Evolutionary conservation across 257 asterid species (phyloP).

Genomic region (Solanum commersonii): DNA sequence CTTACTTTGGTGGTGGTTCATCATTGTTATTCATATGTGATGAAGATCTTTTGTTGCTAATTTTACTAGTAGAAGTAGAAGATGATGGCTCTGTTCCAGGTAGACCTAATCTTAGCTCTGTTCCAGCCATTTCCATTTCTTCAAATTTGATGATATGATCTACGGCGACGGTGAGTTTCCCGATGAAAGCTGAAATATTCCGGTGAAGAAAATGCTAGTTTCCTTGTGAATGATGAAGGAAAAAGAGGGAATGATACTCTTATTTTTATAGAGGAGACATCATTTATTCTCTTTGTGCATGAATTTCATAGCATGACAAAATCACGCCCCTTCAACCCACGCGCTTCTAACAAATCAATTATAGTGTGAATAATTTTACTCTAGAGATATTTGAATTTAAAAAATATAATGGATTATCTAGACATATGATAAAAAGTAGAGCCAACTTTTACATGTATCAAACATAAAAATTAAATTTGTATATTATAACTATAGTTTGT

Average conservation of each 20-base stretch:
- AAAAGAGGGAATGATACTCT: neutral
- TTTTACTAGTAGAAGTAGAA: neutral
- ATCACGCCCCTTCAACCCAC: neutral
- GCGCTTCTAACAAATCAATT: neutral
- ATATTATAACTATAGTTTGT: no score
- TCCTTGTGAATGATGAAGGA: conserved; percentile 10
- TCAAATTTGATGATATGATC: neutral
- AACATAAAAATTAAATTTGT: no score
- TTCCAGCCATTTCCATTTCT: conserved; percentile 20
- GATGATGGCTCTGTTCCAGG: conserved; percentile 51
- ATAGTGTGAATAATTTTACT: no score
- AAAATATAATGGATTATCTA: fast-evolving
- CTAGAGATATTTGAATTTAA: neutral
- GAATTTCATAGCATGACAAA: neutral
- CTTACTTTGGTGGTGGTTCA: conserved; percentile 60
- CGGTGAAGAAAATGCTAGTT: neutral
- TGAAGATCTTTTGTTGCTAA: conserved; percentile 50
- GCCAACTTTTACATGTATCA: no score
- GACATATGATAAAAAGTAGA: neutral
- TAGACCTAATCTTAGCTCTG: conserved; percentile 63
- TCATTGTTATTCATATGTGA: conserved; percentile 31
- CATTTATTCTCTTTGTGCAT: conserved; percentile 8
- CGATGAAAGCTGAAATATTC: neutral
- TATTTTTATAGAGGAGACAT: conserved; percentile 14
- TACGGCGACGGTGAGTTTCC: neutral